Base-by-base conservation (phyloP, 1,139 yeast genomes). In the Blastobotrys aristatus region DNA sequence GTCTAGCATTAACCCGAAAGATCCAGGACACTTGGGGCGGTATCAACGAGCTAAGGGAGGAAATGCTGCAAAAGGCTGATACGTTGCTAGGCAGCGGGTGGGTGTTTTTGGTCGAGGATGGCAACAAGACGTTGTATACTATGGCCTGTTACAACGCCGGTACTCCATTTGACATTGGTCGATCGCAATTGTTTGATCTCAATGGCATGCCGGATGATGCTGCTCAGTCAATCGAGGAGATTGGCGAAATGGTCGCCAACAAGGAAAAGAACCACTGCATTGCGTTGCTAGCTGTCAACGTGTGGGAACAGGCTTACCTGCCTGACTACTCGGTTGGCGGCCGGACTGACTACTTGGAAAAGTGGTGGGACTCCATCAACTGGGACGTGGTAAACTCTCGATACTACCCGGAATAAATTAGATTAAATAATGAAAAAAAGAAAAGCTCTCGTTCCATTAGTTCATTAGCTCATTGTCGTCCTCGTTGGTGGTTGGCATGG, bases 291-390 rank as follows among this genome's bases (percentile, higher is more conserved):
- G 87, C 83, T 46, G 74, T 89, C 57, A 87, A 82, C 65, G 75
- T 85, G 56, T 90, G 97, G 97, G 95, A 90, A 64, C 79, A 81
- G 56, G 88, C 96, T 20, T 92, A 82, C 66, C 61, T 88, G 47
- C 69, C 76, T 18, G 98, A 92, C 66, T 92, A 82, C 67, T 96
- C 97, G 27, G 76, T 87, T 46, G 75, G 70, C 44, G 95, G 95
- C 37, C 84, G 82, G 68, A 74, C 77, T 31, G 78, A 80, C 54
- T 92, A 85, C 65, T 75, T 92, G 60, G 79, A 78, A 53, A 82
- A 80, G 49, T 79, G 85, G 63, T 84, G 95, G 83, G 75, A 82
- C 45, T 76, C 87, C 57, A 77, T 90, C 57, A 80, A 92, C 68
- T 92, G 98, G 98, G 78, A 82, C 51, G 90, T 85, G 46, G 79